Percentiles rank a stretch among this genome's conserved stretches.
Evolutionary conservation across 23 red algal genomes (phyloP).

Genomic region (Gracilaria gracilis): DNA sequence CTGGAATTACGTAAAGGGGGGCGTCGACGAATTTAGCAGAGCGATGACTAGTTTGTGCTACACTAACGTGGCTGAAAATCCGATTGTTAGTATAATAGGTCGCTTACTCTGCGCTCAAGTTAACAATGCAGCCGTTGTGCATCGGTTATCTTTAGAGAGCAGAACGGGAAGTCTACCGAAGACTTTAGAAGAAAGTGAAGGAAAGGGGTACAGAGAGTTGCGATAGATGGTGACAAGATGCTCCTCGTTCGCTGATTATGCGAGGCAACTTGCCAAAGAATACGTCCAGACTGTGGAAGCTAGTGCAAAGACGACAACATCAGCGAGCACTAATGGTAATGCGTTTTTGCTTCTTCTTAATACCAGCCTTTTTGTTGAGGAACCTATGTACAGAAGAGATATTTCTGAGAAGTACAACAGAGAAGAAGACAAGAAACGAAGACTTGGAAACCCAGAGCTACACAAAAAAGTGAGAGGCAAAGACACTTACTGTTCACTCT

Average conservation of each 20-base stretch:
- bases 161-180: neutral
- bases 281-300: too few relatives aligned
- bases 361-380: too few relatives aligned
- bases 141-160: conserved; percentile 24
- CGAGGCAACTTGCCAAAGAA: conserved; percentile 34
- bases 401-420: too few relatives aligned
- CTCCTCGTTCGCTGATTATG: conserved; percentile 31
- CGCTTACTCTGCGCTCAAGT: neutral
- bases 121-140: neutral
- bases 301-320: too few relatives aligned
- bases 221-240: neutral
- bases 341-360: too few relatives aligned
- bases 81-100: neutral
- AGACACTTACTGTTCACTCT: neutral
- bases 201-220: neutral
- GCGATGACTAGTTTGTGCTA: neutral
- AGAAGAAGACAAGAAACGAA: too few relatives aligned
- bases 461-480: neutral
- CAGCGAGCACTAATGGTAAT: too few relatives aligned
- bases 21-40: neutral
- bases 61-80: neutral
- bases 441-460: neutral
- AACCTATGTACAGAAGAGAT: too few relatives aligned
- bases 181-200: neutral
- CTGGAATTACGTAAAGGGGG: neutral